Percentiles rank a stretch among this genome's conserved stretches.
Evolutionary conservation across 768 basidiomycete genomes (phyloP).

Genomic region (Lentinus tigrinus): DNA sequence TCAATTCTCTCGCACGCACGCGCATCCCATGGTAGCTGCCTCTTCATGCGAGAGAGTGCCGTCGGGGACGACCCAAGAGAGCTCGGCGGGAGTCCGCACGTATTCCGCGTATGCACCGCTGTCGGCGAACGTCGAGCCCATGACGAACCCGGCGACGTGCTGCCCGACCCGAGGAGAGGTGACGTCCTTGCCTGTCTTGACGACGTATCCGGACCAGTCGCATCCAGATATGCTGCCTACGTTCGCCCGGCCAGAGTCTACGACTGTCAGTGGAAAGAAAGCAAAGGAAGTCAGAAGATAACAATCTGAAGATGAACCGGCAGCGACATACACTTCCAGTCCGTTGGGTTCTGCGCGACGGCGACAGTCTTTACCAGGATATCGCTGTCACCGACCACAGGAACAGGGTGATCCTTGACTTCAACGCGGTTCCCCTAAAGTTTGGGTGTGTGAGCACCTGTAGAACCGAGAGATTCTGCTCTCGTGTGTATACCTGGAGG

Average conservation of each 20-base stretch:
- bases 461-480: too few species aligned
- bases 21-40: conserved; percentile 12
- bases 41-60: conserved; percentile 9
- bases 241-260: not conserved
- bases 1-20: not conserved
- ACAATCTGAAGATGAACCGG: too few species aligned
- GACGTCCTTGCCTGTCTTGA: conserved; percentile 21
- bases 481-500: too few species aligned
- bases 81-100: conserved; percentile 15
- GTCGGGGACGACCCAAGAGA: conserved; percentile 16
- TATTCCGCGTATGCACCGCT: conserved; percentile 27
- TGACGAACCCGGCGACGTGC: conserved; percentile 24
- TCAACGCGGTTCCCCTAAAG: too few species aligned
- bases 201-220: conserved; percentile 26
- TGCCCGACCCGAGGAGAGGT: conserved; percentile 20
- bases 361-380: conserved; percentile 16
- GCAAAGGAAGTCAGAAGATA: too few species aligned
- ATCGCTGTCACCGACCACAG: conserved; percentile 12
- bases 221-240: conserved; percentile 21
- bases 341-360: conserved; percentile 13
- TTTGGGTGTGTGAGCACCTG: too few species aligned
- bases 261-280: conserved; percentile 1
- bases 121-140: conserved; percentile 14
- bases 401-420: conserved; percentile 7
- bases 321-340: conserved; percentile 5